phyloP scores from a whole-genome alignment of 805 yeast genomes.

The Starmerella bombicola region DNA sequence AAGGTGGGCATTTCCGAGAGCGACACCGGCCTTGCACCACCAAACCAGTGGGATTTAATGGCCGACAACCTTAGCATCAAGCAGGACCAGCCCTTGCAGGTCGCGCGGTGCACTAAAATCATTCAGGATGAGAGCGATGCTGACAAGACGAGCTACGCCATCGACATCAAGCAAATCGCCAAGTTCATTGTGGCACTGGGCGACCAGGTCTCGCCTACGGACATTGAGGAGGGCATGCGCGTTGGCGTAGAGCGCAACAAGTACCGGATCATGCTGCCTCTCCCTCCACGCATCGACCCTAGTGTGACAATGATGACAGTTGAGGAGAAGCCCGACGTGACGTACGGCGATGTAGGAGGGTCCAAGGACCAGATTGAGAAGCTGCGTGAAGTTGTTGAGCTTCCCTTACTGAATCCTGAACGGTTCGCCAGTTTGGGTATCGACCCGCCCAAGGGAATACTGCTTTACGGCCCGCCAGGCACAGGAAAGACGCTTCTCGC shows the following conservation, averaged over 20 bases:
- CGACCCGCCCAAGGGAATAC: constrained; percentile 97
- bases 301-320: constrained; percentile 99
- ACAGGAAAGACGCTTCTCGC: constrained; percentile 98
- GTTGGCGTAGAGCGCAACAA: constrained; percentile 97
- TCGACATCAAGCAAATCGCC: constrained; percentile 95
- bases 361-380: constrained; percentile 97
- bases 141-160: constrained; percentile 82
- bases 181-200: constrained; percentile 95
- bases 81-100: constrained; percentile 93
- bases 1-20: constrained; percentile 76
- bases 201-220: constrained; percentile 94
- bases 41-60: constrained; percentile 92
- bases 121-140: constrained; percentile 43
- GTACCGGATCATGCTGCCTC: constrained; percentile 90
- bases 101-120: constrained; percentile 96
- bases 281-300: constrained; percentile 97
- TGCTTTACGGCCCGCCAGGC: constrained; percentile 96
- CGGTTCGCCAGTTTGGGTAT: constrained; percentile 93
- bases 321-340: constrained; percentile 97
- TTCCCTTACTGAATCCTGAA: constrained; percentile 89
- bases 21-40: constrained; percentile 96
- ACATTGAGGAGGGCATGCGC: constrained; percentile 98
- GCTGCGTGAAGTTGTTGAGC: constrained; percentile 87
- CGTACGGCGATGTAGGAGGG: constrained; percentile 97
- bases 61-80: constrained; percentile 90